phyloP scores from a whole-genome alignment of 2,329 filamentous ascomycete genomes.

The Shiraia sp. region DNA sequence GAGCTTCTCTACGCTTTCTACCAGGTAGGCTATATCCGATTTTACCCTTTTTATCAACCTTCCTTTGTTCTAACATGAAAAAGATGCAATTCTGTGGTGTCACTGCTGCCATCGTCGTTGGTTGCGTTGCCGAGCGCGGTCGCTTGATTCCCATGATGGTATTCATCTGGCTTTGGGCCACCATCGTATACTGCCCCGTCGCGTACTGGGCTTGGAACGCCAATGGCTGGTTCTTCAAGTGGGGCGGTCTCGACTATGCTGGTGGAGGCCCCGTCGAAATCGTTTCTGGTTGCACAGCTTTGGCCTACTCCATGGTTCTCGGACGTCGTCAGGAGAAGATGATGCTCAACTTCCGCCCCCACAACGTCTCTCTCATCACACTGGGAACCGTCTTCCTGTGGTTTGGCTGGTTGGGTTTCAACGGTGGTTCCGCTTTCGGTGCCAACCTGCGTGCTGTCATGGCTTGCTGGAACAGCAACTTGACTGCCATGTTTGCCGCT shows the following conservation, averaged over 20 bases:
- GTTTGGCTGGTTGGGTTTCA: slow-evolving; percentile 99
- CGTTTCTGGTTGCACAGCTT: slow-evolving; percentile 85
- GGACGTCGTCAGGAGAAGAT: slow-evolving; percentile 97
- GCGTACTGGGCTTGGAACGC: slow-evolving; percentile 96
- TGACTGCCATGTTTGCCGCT: slow-evolving; percentile 88
- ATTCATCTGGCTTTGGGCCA: slow-evolving; percentile 95
- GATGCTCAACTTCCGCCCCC: slow-evolving; percentile 99
- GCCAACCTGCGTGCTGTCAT: slow-evolving; percentile 92
- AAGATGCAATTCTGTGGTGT: slow-evolving; percentile 97
- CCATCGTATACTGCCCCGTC: slow-evolving; percentile 94
- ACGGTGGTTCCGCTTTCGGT: slow-evolving; percentile 92
- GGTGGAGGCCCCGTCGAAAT: slow-evolving; percentile 98
- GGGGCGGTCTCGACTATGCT: slow-evolving; percentile 94
- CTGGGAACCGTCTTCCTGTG: slow-evolving; percentile 94
- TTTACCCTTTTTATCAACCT: too few relatives aligned
- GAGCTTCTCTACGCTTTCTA: slow-evolving; percentile 94
- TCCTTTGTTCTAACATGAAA: slow-evolving; percentile 13
- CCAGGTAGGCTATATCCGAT: too few relatives aligned
- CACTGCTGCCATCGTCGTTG: slow-evolving; percentile 87
- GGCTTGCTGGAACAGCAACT: slow-evolving; percentile 97
- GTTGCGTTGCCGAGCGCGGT: slow-evolving; percentile 90
- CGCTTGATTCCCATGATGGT: slow-evolving; percentile 92
- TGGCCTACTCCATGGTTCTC: slow-evolving; percentile 95
- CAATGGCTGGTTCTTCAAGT: slow-evolving; percentile 89
- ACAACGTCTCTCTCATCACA: slow-evolving; percentile 97